Conservation (phyloP, 345 rosid genomes). For the Noccaea caerulescens region DNA sequence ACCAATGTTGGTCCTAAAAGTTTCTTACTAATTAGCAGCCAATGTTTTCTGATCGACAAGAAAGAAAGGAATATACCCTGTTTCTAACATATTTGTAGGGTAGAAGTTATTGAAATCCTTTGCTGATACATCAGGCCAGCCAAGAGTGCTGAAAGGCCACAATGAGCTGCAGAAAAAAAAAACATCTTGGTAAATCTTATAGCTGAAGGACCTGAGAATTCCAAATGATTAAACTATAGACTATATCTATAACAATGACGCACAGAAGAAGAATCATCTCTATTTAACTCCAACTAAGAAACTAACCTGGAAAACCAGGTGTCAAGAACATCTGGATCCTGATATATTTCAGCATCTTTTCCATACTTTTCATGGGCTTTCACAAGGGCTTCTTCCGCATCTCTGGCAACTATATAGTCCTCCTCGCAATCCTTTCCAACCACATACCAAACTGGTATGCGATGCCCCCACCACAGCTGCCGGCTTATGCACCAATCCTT, state of each 20-base stretch:
- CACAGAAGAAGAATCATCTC: conserved; percentile 4
- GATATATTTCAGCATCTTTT: conserved; percentile 79
- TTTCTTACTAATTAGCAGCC: conserved; percentile 13
- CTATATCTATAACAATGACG: background rate
- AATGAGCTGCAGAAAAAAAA: conserved; percentile 60
- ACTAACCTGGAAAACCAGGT: conserved; percentile 99
- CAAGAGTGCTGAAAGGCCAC: conserved; percentile 99
- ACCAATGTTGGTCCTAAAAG: conserved; percentile 16
- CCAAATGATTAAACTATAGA: conserved; percentile 18
- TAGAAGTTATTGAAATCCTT: conserved; percentile 81
- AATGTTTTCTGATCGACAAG: conserved; percentile 16
- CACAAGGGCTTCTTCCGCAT: conserved; percentile 75
- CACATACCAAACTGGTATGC: conserved; percentile 98
- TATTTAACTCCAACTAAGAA: conserved; percentile 24
- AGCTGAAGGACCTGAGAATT: conserved; percentile 1
- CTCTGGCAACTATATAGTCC: conserved; percentile 82
- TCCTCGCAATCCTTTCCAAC: conserved; percentile 84
- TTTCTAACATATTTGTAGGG: conserved; percentile 95
- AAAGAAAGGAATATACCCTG: conserved; percentile 63
- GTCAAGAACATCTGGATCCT: conserved; percentile 98
- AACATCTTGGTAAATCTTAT: conserved; percentile 18
- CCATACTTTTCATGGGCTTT: conserved; percentile 82
- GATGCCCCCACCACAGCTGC: conserved; percentile 99
- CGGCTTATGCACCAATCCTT: conserved; percentile 99
- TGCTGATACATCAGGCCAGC: conserved; percentile 85